These are phyloP conservation scores for Boletus sp. DNA, from an alignment of 1,284 basidiomycete genomes.

Conservation along the genomic window DNA sequence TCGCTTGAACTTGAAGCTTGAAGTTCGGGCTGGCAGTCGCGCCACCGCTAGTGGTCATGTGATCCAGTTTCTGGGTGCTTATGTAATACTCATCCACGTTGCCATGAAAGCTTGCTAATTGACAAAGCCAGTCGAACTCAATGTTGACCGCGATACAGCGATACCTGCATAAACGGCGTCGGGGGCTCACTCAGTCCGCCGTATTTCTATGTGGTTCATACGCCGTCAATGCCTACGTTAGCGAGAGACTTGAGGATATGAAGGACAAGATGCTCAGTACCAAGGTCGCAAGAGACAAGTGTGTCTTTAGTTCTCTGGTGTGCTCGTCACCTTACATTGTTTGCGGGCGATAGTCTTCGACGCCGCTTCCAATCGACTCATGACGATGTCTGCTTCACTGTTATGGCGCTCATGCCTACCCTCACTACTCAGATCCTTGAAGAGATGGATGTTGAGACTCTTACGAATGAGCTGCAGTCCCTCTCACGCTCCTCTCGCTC, in stretches of 20 bases:
- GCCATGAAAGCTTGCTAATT: too few relatives aligned
- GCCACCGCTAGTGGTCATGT: too few relatives aligned
- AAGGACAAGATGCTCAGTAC: constrained; percentile 70
- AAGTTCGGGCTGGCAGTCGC: too few relatives aligned
- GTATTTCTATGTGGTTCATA: constrained; percentile 68
- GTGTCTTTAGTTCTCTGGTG: constrained; percentile 37
- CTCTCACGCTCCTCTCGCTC: constrained; percentile 32
- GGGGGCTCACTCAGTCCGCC: constrained; percentile 47
- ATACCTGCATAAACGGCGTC: constrained; percentile 55
- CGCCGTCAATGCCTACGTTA: constrained; percentile 66
- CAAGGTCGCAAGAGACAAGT: constrained; percentile 76
- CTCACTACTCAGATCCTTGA: constrained; percentile 73
- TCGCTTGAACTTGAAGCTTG: too few relatives aligned
- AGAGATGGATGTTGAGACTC: constrained; percentile 82
- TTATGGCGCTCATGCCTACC: constrained; percentile 80
- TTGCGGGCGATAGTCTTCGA: constrained; percentile 56
- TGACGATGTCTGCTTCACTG: constrained; percentile 81
- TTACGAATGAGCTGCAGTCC: constrained; percentile 70
- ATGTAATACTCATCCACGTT: too few relatives aligned
- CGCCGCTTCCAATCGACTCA: constrained; percentile 82
- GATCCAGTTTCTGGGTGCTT: too few relatives aligned
- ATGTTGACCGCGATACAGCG: constrained; percentile 47
- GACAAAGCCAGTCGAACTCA: background rate
- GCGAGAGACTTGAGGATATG: constrained; percentile 69
- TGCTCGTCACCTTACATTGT: constrained; percentile 13